Evolutionary conservation across 2,329 filamentous ascomycete species (phyloP).

Genomic region (Beauveria sp.): DNA sequence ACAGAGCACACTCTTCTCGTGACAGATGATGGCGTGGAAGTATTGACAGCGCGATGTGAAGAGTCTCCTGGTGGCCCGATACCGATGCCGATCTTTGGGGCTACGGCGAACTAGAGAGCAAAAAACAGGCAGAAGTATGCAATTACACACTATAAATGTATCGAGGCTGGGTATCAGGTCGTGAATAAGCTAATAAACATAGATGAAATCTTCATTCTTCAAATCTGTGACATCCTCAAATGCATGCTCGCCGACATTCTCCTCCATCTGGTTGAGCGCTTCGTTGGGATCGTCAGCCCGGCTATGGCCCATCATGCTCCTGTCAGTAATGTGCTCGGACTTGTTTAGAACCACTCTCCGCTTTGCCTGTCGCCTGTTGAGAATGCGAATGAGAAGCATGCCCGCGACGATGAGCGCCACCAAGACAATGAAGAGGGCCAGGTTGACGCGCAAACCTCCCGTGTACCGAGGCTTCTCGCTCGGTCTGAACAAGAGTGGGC

Average conservation of each 20-base stretch:
- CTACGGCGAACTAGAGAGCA: neutral
- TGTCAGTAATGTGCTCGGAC: constrained; percentile 45
- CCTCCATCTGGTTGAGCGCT: constrained; percentile 15
- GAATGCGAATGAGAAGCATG: constrained; percentile 31
- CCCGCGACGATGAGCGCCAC: constrained; percentile 34
- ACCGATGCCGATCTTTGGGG: constrained; percentile 39
- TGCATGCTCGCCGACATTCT: constrained; percentile 32
- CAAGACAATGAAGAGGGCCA: constrained; percentile 51
- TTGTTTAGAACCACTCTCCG: constrained; percentile 27
- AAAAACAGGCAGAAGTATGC: neutral
- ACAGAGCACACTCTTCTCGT: constrained; percentile 75
- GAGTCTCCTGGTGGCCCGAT: constrained; percentile 70
- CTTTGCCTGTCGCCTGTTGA: constrained; percentile 42
- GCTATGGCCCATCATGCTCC: constrained; percentile 38
- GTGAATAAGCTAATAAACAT: constrained; percentile 32
- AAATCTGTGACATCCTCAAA: constrained; percentile 46
- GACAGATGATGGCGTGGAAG: constrained; percentile 73
- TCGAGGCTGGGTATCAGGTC: neutral
- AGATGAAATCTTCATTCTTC: constrained; percentile 55
- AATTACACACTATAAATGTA: neutral
- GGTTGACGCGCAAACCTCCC: constrained; percentile 50
- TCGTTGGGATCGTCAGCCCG: constrained; percentile 22
- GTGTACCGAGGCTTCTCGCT: constrained; percentile 50
- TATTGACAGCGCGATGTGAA: constrained; percentile 64
- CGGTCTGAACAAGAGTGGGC: constrained; percentile 51